Percentiles rank a stretch among this genome's conserved stretches.
phyloP scores from a whole-genome alignment of 2,329 filamentous ascomycete genomes.

The Saccharata proteae region DNA sequence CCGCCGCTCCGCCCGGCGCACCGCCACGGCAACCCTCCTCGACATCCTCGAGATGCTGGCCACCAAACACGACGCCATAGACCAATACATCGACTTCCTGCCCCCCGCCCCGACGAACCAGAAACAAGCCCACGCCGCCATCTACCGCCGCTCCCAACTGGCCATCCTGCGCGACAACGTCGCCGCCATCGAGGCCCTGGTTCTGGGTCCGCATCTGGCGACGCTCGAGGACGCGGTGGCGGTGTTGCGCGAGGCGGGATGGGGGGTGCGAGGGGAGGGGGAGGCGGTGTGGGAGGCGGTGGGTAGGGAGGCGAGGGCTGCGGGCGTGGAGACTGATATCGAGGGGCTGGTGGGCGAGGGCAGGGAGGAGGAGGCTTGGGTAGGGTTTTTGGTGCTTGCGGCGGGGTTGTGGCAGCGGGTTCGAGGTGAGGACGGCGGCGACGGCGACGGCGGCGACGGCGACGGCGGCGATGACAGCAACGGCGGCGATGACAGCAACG shows the following conservation, averaged over 20 bases:
- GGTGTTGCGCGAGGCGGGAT: conserved; percentile 1
- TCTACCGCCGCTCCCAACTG: conserved; percentile 26
- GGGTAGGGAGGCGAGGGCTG: conserved; percentile 3
- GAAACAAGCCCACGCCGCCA: conserved; percentile 22
- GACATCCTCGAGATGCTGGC: conserved; percentile 15
- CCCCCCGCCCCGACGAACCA: conserved; percentile 18
- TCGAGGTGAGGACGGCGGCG: too few relatives aligned
- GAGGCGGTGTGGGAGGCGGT: conserved; percentile 3
- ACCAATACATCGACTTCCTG: conserved; percentile 7
- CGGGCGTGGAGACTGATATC: too few relatives aligned
- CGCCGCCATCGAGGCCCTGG: conserved; percentile 1
- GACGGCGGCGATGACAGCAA: too few relatives aligned
- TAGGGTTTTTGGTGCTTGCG: too few relatives aligned
- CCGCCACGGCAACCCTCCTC: conserved; percentile 7
- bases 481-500: too few relatives aligned
- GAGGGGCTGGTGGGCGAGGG: too few relatives aligned
- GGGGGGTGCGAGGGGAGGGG: neutral
- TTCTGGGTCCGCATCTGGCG: neutral
- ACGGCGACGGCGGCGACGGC: too few relatives aligned
- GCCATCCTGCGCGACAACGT: conserved; percentile 14
- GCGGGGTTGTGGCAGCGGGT: too few relatives aligned
- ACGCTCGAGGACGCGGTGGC: conserved; percentile 4
- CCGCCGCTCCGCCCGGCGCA: conserved; percentile 8
- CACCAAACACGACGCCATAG: conserved; percentile 15
- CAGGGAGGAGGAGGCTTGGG: too few relatives aligned